Percentiles rank a stretch among this genome's conserved stretches.
phyloP scores from a whole-genome alignment of 352 stramenopile genomes.

The Phytophthora cryptogea region DNA sequence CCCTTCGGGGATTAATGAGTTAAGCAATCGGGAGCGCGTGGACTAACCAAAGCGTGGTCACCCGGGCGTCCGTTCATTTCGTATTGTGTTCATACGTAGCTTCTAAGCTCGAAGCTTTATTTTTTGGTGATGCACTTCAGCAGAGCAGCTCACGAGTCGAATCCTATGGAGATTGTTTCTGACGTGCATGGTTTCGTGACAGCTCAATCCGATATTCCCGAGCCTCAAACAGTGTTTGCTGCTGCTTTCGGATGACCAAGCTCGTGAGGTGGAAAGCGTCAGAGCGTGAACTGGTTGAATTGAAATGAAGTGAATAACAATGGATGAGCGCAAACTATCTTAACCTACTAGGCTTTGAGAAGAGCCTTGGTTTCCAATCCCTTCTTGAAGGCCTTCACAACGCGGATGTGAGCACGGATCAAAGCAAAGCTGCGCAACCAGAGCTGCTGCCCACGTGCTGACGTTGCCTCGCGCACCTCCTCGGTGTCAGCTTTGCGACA shows the following conservation, averaged over 20 bases:
- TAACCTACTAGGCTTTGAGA: slow-evolving; percentile 25
- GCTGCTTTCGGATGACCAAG: slow-evolving; percentile 38
- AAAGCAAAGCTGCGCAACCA: slow-evolving; percentile 51
- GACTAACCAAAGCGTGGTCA: no score
- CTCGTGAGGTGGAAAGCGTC: slow-evolving; percentile 16
- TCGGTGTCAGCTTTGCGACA: slow-evolving; percentile 51
- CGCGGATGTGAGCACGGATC: slow-evolving; percentile 60
- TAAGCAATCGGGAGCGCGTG: no score
- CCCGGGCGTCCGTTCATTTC: no score
- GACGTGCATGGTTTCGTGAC: slow-evolving; percentile 5
- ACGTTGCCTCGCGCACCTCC: slow-evolving; percentile 29
- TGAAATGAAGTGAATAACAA: no score
- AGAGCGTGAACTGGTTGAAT: no score
- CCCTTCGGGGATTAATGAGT: no score
- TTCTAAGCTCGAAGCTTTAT: no score
- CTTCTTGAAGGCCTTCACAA: slow-evolving; percentile 69
- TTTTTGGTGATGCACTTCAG: no score
- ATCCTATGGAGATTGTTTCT: no score
- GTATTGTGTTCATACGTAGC: no score
- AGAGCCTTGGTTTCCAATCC: slow-evolving; percentile 40
- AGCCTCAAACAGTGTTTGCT: slow-evolving; percentile 36
- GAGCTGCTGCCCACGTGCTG: slow-evolving; percentile 43
- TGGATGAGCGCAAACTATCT: no score
- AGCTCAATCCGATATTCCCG: slow-evolving; percentile 5
- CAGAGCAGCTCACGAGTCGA: no score